These are phyloP conservation scores for Phytophthora constricta DNA, from an alignment of 352 stramenopile genomes.

Conservation along the genomic window DNA sequence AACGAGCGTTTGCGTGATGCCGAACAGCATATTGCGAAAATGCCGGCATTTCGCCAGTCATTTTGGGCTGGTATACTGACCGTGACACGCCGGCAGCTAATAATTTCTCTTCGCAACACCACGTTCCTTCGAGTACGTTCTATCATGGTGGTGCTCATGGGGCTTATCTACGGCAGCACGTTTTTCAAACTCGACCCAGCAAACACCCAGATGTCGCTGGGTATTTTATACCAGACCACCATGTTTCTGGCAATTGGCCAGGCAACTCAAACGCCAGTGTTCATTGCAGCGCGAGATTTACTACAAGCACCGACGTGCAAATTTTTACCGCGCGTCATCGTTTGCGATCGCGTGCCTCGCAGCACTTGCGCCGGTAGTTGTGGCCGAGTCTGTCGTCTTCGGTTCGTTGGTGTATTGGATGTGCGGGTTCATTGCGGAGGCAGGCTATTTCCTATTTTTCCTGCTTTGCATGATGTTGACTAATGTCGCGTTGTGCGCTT, in stretches of 20 bases:
- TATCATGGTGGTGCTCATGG: constrained; percentile 34
- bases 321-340: neutral
- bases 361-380: neutral
- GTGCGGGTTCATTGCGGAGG: neutral
- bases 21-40: constrained; percentile 59
- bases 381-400: neutral
- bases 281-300: constrained; percentile 46
- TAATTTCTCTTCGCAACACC: constrained; percentile 42
- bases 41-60: constrained; percentile 38
- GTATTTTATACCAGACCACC: constrained; percentile 69
- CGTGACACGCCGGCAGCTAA: constrained; percentile 44
- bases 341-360: neutral
- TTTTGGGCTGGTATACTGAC: constrained; percentile 58
- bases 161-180: constrained; percentile 35
- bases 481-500: neutral
- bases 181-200: constrained; percentile 39
- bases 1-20: constrained; percentile 10
- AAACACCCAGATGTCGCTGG: constrained; percentile 41
- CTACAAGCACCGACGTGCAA: constrained; percentile 2
- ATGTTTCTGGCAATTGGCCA: constrained; percentile 69
- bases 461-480: neutral
- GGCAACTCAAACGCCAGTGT: constrained; percentile 60
- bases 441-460: neutral
- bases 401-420: neutral
- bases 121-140: constrained; percentile 26